phyloP scores from a whole-genome alignment of 805 yeast genomes.

The Sugiyamaella boreocaroliniensis region DNA sequence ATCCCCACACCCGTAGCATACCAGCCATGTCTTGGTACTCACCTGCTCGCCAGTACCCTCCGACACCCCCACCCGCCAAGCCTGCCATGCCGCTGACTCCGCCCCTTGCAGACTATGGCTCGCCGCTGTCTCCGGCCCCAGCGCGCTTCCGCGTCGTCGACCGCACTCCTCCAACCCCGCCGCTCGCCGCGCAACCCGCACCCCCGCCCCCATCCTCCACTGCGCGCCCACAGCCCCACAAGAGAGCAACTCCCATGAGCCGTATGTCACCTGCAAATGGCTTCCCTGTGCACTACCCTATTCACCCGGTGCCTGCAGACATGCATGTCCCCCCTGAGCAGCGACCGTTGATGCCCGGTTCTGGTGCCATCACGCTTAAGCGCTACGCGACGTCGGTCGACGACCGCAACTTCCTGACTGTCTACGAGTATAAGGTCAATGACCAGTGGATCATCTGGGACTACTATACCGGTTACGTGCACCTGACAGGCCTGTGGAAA shows the following conservation, averaged over 20 bases:
- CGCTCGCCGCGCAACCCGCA: not conserved
- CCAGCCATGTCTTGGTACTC: not conserved
- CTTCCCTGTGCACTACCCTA: constrained; percentile 27
- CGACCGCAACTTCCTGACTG: constrained; percentile 61
- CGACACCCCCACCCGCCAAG: not conserved
- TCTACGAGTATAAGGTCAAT: constrained; percentile 62
- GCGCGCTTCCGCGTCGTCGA: not conserved
- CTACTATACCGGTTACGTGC: constrained; percentile 76
- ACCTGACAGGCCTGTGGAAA: constrained; percentile 85
- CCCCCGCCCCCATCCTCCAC: not conserved
- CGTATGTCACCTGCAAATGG: constrained; percentile 3
- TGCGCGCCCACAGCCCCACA: not conserved
- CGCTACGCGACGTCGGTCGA: constrained; percentile 65
- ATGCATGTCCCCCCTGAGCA: constrained; percentile 17
- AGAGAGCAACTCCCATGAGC: not conserved
- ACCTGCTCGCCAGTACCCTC: not conserved
- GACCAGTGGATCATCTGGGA: constrained; percentile 82
- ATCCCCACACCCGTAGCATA: not conserved
- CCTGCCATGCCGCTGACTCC: not conserved
- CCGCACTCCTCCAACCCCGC: not conserved
- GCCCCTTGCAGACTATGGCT: not conserved
- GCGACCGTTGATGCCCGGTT: constrained; percentile 16
- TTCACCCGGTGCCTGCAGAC: constrained; percentile 19
- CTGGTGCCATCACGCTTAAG: constrained; percentile 18
- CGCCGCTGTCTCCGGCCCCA: not conserved